Conservation (phyloP, 768 basidiomycete genomes). For the Rhizopogon roseolus region DNA sequence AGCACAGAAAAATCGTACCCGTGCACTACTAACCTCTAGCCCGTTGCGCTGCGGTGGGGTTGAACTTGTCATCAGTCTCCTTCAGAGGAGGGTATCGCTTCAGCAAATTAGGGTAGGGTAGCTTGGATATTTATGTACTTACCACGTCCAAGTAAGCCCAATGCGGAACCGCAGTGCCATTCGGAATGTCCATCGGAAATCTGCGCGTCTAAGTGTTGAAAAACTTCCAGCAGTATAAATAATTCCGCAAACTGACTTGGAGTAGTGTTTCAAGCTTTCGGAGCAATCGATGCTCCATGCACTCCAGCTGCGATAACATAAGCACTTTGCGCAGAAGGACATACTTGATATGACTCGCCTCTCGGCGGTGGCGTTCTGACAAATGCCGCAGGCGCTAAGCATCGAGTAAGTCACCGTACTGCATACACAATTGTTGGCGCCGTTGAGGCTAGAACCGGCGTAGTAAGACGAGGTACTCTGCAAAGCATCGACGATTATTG, state of each 20-base stretch:
- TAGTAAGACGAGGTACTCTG: no score
- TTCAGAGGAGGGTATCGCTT: neutral
- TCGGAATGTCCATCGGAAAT: conserved; percentile 43
- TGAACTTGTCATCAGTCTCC: conserved; percentile 32
- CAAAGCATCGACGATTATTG: conserved; percentile 30
- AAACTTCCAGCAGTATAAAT: neutral
- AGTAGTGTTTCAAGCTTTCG: conserved; percentile 21
- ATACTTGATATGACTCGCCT: conserved; percentile 21
- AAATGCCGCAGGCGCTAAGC: conserved; percentile 53
- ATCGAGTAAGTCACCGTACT: conserved; percentile 52
- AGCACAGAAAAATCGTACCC: neutral
- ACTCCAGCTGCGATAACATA: conserved; percentile 37
- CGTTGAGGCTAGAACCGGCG: neutral
- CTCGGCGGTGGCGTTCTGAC: conserved; percentile 41
- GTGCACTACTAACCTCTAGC: conserved; percentile 15
- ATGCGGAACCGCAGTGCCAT: conserved; percentile 45
- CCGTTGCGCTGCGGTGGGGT: conserved; percentile 34
- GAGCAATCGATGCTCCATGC: conserved; percentile 46
- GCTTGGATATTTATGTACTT: conserved; percentile 9
- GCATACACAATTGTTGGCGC: conserved; percentile 41
- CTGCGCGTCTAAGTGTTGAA: conserved; percentile 21
- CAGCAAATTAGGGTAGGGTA: no score
- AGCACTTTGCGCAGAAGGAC: neutral
- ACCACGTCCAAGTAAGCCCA: conserved; percentile 63
- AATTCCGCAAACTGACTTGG: conserved; percentile 15